phyloP scores from a whole-genome alignment of 1,284 basidiomycete genomes.

The Fomes fomentarius region DNA sequence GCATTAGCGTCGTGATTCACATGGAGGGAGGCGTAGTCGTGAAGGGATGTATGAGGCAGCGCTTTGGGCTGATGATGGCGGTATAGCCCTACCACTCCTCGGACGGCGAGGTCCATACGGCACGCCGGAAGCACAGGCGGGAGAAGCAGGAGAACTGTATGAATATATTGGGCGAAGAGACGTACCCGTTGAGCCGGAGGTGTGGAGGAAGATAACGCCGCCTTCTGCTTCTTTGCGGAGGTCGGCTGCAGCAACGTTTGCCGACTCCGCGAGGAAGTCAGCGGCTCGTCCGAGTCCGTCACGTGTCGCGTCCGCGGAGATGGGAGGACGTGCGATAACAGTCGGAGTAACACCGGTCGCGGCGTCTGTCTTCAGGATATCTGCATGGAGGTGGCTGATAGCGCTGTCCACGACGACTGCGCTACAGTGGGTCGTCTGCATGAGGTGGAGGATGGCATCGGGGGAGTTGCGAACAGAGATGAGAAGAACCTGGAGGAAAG shows the following conservation, averaged over 20 bases:
- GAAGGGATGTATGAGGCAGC: too few species aligned
- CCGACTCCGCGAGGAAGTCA: neutral
- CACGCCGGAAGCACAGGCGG: too few species aligned
- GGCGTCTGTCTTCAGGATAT: neutral
- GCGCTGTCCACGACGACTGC: constrained; percentile 6
- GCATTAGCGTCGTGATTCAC: too few species aligned
- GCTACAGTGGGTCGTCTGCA: constrained; percentile 4
- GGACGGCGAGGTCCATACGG: too few species aligned
- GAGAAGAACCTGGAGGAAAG: constrained; percentile 7
- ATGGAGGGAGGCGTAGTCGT: too few species aligned
- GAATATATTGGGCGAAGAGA: neutral
- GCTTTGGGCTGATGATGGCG: too few species aligned
- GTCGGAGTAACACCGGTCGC: neutral
- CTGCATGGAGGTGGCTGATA: constrained; percentile 8
- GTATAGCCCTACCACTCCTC: too few species aligned
- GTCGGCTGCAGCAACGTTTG: neutral
- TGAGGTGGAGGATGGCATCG: constrained; percentile 6
- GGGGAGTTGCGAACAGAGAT: constrained; percentile 9
- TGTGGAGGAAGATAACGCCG: constrained; percentile 13
- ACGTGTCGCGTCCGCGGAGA: neutral
- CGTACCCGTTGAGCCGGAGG: constrained; percentile 14
- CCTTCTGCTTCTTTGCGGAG: constrained; percentile 4
- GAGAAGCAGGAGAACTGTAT: too few species aligned
- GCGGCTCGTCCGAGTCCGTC: constrained; percentile 1
- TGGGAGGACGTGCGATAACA: neutral